Evolutionary conservation across 305 asterid species (phyloP).

Genomic region (Solanum hybrid): DNA sequence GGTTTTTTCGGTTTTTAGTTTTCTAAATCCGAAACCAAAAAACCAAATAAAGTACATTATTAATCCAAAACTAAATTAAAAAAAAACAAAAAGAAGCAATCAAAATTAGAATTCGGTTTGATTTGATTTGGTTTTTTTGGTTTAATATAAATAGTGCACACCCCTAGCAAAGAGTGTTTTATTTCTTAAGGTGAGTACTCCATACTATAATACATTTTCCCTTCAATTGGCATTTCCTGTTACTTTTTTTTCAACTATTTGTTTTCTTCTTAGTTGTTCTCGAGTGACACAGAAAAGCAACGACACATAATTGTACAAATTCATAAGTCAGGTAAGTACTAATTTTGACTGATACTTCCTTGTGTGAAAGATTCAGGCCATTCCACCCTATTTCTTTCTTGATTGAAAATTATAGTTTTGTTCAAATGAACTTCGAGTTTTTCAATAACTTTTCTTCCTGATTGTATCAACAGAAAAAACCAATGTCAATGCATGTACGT

Average conservation of each 20-base stretch:
- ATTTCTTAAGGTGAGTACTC: slow-evolving; percentile 34
- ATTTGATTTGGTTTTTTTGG: not conserved
- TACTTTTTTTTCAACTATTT: not conserved
- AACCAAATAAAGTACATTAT: too few relatives aligned
- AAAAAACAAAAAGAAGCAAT: too few relatives aligned
- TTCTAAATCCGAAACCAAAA: not conserved
- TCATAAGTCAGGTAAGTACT: not conserved
- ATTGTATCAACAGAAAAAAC: not conserved
- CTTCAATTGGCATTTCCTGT: not conserved
- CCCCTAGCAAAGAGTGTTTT: not conserved
- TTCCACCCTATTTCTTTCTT: not conserved
- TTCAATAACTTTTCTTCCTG: not conserved
- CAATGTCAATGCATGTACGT: not conserved
- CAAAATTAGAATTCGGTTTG: not conserved
- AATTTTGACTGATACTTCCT: not conserved
- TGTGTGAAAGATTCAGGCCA: not conserved
- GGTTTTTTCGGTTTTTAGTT: too few relatives aligned
- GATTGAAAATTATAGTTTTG: not conserved
- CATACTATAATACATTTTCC: not conserved
- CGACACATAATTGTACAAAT: not conserved
- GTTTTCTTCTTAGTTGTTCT: not conserved
- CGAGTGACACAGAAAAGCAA: not conserved
- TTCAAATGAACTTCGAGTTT: not conserved
- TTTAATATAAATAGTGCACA: not conserved
- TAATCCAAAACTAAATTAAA: not conserved